Evolutionary conservation across 768 basidiomycete genomes (phyloP).

Genomic region (Ramaria sp.): DNA sequence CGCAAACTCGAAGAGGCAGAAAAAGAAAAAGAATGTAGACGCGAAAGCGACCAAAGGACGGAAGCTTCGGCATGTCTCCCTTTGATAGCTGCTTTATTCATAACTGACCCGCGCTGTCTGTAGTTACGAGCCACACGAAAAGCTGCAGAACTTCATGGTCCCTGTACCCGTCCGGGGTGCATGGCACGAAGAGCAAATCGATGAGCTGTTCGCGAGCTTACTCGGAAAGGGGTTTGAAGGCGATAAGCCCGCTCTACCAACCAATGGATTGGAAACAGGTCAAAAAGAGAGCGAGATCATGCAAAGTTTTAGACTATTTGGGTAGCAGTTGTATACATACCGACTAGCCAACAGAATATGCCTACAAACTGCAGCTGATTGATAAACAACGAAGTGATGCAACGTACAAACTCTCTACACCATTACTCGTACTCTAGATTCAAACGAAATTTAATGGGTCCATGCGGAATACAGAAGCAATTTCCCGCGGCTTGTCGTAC

Average conservation of each 20-base stretch:
- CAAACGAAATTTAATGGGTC: not conserved
- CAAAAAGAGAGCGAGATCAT: constrained; percentile 23
- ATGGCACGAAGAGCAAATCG: constrained; percentile 96
- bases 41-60: constrained; percentile 93
- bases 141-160: constrained; percentile 94
- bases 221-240: constrained; percentile 54
- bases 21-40: constrained; percentile 73
- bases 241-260: constrained; percentile 16
- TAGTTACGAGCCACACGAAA: constrained; percentile 91
- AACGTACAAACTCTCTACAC: not conserved
- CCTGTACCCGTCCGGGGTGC: constrained; percentile 55
- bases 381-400: too few relatives aligned
- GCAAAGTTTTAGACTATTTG: constrained; percentile 50
- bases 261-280: constrained; percentile 3
- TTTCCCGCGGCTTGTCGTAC: not conserved
- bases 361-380: too few relatives aligned
- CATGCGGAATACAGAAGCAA: not conserved
- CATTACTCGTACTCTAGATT: not conserved
- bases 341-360: not conserved
- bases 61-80: constrained; percentile 58
- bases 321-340: constrained; percentile 23
- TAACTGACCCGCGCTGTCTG: not conserved
- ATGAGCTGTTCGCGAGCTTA: constrained; percentile 85
- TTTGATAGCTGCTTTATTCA: not conserved
- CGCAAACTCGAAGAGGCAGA: constrained; percentile 57